phyloP scores from a whole-genome alignment of 1,139 yeast genomes.

The Sugiyamaella castrensis region DNA sequence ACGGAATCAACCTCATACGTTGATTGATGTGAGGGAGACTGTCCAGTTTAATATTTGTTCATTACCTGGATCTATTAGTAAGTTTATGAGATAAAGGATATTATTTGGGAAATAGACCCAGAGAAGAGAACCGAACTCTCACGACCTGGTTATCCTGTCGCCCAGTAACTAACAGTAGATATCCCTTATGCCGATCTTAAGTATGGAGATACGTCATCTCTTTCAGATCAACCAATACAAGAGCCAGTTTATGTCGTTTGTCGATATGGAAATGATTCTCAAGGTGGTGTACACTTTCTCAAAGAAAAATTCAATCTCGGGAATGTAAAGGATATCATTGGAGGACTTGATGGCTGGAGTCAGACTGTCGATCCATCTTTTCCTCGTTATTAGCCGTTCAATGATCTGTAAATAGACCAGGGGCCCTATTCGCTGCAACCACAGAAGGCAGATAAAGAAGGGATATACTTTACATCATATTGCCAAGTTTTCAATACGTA shows the following conservation, averaged over 20 bases:
- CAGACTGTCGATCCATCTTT: constrained; percentile 55
- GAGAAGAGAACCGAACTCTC: neutral
- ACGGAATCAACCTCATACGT: constrained; percentile 29
- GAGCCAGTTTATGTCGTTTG: constrained; percentile 55
- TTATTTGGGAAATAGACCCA: constrained; percentile 39
- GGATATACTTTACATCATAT: constrained; percentile 19
- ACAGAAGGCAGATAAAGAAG: no score
- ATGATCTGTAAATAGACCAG: neutral
- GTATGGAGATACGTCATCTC: constrained; percentile 3
- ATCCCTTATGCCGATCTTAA: constrained; percentile 17
- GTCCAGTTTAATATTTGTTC: constrained; percentile 71
- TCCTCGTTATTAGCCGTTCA: constrained; percentile 57
- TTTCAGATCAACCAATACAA: neutral
- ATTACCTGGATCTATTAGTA: constrained; percentile 57
- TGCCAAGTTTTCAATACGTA: constrained; percentile 50
- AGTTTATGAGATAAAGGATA: constrained; percentile 66
- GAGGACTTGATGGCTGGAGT: constrained; percentile 78
- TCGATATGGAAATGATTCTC: constrained; percentile 90
- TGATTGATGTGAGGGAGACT: constrained; percentile 78
- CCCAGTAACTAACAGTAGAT: constrained; percentile 13
- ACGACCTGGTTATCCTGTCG: neutral
- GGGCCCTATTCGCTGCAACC: no score
- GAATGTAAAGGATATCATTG: constrained; percentile 61
- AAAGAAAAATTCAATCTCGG: constrained; percentile 48
- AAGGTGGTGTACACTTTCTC: constrained; percentile 62